phyloP scores from a whole-genome alignment of 257 asterid genomes.

The Solanum sejunctum region DNA sequence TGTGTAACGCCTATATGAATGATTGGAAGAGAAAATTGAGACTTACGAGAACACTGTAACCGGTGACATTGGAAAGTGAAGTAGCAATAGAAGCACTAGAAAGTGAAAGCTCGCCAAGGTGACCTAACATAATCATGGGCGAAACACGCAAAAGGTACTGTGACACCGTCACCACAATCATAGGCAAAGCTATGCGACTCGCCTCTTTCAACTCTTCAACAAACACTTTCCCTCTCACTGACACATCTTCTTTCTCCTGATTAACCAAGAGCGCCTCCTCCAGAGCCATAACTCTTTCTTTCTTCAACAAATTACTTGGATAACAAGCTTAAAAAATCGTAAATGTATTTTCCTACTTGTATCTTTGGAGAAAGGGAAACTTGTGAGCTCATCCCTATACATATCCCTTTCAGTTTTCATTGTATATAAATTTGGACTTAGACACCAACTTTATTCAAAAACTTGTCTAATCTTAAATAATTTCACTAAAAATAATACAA shows the following conservation, averaged over 20 bases:
- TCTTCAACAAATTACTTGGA: not conserved
- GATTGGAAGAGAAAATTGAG: not conserved
- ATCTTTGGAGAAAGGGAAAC: too few species aligned
- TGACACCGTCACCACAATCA: conserved; percentile 43
- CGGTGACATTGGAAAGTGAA: conserved; percentile 46
- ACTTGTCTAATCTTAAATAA: too few species aligned
- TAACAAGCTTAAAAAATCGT: too few species aligned
- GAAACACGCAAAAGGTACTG: conserved; percentile 42
- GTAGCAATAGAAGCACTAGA: conserved; percentile 55
- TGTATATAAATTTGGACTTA: too few species aligned
- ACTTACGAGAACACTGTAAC: conserved; percentile 35
- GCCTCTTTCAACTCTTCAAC: conserved; percentile 39
- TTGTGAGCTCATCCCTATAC: too few species aligned
- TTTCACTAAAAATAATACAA: too few species aligned
- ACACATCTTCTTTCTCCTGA: not conserved
- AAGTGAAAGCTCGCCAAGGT: conserved; percentile 32
- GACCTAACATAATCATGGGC: conserved; percentile 57
- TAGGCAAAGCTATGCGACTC: conserved; percentile 47
- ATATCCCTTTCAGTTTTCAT: too few species aligned
- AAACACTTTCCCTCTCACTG: conserved; percentile 1
- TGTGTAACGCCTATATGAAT: not conserved
- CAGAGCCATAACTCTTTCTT: not conserved
- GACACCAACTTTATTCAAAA: too few species aligned
- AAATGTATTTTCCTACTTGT: too few species aligned
- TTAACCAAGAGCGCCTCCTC: conserved; percentile 7